Base-by-base conservation (phyloP, 1,284 basidiomycete species). In the Papiliotrema terrestris region DNA sequence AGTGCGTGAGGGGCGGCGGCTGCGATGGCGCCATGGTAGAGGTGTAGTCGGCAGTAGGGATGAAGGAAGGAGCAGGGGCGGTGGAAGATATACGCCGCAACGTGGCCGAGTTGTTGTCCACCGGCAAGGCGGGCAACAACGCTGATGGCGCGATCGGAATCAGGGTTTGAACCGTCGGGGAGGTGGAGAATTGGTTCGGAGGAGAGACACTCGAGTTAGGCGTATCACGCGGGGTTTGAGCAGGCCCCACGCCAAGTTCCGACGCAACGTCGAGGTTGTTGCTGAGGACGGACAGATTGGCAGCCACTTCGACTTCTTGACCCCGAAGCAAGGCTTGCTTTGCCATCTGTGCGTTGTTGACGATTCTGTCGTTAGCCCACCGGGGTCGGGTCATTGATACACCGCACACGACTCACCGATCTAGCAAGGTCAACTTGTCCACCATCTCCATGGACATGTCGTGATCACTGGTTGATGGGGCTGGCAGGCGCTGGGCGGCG, bases 1-100 rank as follows among this genome's bases (percentile, higher is more conserved):
- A 71, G 51, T 77, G 73, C 2, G 71, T 60, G 17, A 77, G 51
- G 29, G 71, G 69, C 4, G 73, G 72, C 17, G 74, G 60, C 23
- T 54, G 58, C 36, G 46, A 32, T 4, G 38, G 35, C 8, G 38
- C 38, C 14, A 35, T 6, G 9, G 32, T 15, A 13, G 46, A 4
- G 14, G 6, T 36, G 22, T 14, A 26, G 26, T 48, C 42, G 25
- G 23, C 35, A 11, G 48, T 46, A 9, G 39, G 15, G 22, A 37
- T 22, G 19, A 26, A 43, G 26, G 19, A 6, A 43, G 22, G 42
- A 44, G 46, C 11, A 50, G 52, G 35, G 22, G 20, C 11, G 50
- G 36, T 51, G 41, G 43, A 11, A 47, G 56, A 23, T 52, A 43
- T 2, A 50, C 36, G 2, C 51, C 42, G 51, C 44, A 39, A 35